A percentile compares a stretch with the other conserved stretches of the same genome.
These are phyloP conservation scores for Allium fistulosum DNA, from an alignment of 106 monocot genomes.

Conservation along the genomic window DNA sequence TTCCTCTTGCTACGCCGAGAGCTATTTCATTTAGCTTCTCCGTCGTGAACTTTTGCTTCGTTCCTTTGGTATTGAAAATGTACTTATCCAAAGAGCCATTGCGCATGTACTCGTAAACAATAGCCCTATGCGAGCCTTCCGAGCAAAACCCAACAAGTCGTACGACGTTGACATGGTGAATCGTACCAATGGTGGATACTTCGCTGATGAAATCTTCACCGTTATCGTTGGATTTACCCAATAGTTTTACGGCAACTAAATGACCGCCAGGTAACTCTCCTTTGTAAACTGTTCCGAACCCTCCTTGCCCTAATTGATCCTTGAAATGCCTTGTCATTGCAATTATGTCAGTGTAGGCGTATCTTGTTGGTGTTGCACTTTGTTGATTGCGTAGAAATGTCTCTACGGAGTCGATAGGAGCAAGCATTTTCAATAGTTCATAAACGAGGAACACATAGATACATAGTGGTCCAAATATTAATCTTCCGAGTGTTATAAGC, in stretches of 20 bases:
- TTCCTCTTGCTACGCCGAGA: too few relatives aligned
- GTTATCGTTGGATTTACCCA: slow-evolving; percentile 13
- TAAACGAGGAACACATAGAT: slow-evolving; percentile 23
- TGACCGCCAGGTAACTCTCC: slow-evolving; percentile 16
- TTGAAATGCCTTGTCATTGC: slow-evolving; percentile 34
- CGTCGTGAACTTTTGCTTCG: too few relatives aligned
- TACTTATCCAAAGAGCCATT: slow-evolving; percentile 4
- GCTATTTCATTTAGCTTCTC: too few relatives aligned
- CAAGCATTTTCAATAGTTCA: slow-evolving; percentile 7
- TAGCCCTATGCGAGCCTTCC: slow-evolving; percentile 28
- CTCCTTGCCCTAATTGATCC: slow-evolving; percentile 42
- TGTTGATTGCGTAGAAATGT: slow-evolving; percentile 34
- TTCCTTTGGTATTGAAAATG: neutral
- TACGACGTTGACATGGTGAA: slow-evolving; percentile 40
- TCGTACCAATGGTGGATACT: slow-evolving; percentile 44
- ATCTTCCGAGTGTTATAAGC: slow-evolving; percentile 7
- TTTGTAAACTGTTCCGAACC: slow-evolving; percentile 38
- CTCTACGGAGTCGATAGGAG: slow-evolving; percentile 23
- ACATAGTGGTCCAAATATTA: slow-evolving; percentile 17
- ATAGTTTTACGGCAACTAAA: slow-evolving; percentile 35
- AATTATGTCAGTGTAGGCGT: slow-evolving; percentile 30
- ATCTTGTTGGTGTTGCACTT: slow-evolving; percentile 21
- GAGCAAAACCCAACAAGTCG: slow-evolving; percentile 43
- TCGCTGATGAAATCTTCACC: slow-evolving; percentile 54
- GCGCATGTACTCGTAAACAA: slow-evolving; percentile 16